These are phyloP conservation scores for Coprinopsis sp. DNA, from an alignment of 768 basidiomycete species.

Conservation along the genomic window DNA sequence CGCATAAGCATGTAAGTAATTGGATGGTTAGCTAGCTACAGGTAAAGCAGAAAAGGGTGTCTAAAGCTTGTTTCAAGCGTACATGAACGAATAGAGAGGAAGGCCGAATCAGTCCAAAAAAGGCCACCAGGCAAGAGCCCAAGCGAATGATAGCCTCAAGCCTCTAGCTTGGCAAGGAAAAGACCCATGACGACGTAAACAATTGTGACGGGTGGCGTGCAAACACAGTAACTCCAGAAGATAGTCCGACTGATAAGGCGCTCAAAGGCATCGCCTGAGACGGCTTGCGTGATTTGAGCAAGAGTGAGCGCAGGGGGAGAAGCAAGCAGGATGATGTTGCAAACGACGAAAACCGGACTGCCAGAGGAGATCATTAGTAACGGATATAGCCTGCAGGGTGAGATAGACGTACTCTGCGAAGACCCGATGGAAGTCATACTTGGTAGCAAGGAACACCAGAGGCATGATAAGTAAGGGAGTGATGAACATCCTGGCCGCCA, in stretches of 20 bases:
- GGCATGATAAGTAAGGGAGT: slow-evolving; percentile 79
- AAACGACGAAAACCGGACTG: slow-evolving; percentile 84
- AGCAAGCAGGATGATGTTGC: slow-evolving; percentile 76
- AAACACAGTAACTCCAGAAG: slow-evolving; percentile 86
- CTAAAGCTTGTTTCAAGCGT: too few species aligned
- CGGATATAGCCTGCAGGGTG: background rate
- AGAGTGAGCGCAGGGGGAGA: slow-evolving; percentile 69
- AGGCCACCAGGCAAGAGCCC: too few species aligned
- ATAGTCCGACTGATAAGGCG: slow-evolving; percentile 86
- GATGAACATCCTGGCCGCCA: slow-evolving; percentile 83
- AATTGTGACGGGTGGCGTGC: slow-evolving; percentile 85
- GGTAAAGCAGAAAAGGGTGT: too few species aligned
- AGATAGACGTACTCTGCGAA: slow-evolving; percentile 66
- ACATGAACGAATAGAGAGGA: too few species aligned
- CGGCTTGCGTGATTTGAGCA: slow-evolving; percentile 77
- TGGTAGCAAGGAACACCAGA: slow-evolving; percentile 59
- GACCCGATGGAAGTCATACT: slow-evolving; percentile 51
- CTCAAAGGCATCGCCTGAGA: slow-evolving; percentile 85
- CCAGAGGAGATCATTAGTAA: slow-evolving; percentile 8
- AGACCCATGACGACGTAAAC: slow-evolving; percentile 73
- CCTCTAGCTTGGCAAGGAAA: slow-evolving; percentile 50
- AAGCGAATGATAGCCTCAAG: too few species aligned
- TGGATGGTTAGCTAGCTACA: too few species aligned
- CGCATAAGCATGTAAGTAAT: too few species aligned
- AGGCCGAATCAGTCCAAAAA: too few species aligned